A percentile compares a stretch with the other conserved stretches of the same genome.
These are phyloP conservation scores for Scenedesmus sp. DNA, from an alignment of 163 green algal genomes.

Conservation along the genomic window DNA sequence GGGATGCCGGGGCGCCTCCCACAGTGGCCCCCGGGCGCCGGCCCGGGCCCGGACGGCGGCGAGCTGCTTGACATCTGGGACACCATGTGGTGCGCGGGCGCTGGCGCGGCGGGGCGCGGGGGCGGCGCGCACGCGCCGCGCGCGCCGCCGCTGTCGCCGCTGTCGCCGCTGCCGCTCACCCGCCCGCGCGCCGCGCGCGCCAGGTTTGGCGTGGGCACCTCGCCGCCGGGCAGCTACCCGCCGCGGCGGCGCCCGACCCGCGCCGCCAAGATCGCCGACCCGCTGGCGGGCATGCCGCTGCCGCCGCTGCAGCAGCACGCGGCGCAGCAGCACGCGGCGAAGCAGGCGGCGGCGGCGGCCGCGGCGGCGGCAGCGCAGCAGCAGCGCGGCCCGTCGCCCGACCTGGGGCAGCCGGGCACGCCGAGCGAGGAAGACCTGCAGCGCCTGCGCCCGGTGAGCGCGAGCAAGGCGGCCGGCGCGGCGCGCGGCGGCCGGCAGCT, in stretches of 20 bases:
- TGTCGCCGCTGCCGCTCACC: too few relatives aligned
- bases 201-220: slow-evolving; percentile 31
- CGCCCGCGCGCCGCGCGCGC: too few relatives aligned
- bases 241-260: not conserved
- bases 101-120: too few relatives aligned
- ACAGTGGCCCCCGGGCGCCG: too few relatives aligned
- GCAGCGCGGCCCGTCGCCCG: not conserved
- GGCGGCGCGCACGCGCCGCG: not conserved
- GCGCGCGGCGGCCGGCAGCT: too few relatives aligned
- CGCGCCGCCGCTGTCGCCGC: too few relatives aligned
- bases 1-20: too few relatives aligned
- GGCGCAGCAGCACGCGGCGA: slow-evolving; percentile 5
- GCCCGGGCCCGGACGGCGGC: not conserved
- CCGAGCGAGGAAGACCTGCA: too few relatives aligned
- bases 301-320: slow-evolving; percentile 3
- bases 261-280: slow-evolving; percentile 22
- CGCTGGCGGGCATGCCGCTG: not conserved
- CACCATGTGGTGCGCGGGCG: slow-evolving; percentile 25
- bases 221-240: not conserved
- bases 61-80: slow-evolving; percentile 37
- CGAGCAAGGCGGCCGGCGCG: too few relatives aligned
- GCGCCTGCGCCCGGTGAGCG: too few relatives aligned
- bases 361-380: slow-evolving; percentile 4
- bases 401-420: not conserved
- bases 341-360: slow-evolving; percentile 3